These are phyloP conservation scores for Xylaria scruposa DNA, from an alignment of 495 filamentous ascomycete species.

Conservation along the genomic window DNA sequence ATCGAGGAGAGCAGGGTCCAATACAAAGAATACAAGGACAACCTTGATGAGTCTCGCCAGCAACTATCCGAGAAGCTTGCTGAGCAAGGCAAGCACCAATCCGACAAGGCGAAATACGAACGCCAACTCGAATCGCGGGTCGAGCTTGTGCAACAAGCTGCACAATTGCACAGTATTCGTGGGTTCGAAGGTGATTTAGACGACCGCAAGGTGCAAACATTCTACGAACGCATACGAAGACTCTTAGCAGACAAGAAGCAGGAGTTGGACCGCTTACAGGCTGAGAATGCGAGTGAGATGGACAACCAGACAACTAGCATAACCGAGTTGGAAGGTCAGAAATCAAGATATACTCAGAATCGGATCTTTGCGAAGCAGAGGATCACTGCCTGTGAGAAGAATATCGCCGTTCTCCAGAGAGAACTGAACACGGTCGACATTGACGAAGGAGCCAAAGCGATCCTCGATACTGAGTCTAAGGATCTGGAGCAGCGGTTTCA, in stretches of 20 bases:
- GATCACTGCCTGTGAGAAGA: slow-evolving; percentile 72
- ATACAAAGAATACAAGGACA: slow-evolving; percentile 68
- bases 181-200: slow-evolving; percentile 82
- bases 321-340: slow-evolving; percentile 71
- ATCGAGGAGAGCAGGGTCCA: slow-evolving; percentile 64
- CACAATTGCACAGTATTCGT: slow-evolving; percentile 78
- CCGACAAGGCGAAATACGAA: slow-evolving; percentile 86
- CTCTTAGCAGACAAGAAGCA: slow-evolving; percentile 77
- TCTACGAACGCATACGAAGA: slow-evolving; percentile 78
- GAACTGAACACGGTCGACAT: slow-evolving; percentile 73
- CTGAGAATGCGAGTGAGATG: slow-evolving; percentile 72
- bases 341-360: slow-evolving; percentile 69
- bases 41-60: slow-evolving; percentile 64
- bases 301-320: slow-evolving; percentile 69
- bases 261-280: slow-evolving; percentile 73
- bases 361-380: slow-evolving; percentile 72
- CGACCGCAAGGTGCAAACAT: slow-evolving; percentile 73
- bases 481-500: slow-evolving; percentile 70
- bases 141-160: slow-evolving; percentile 76
- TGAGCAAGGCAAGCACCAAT: slow-evolving; percentile 83
- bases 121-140: slow-evolving; percentile 73
- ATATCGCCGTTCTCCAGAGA: slow-evolving; percentile 64
- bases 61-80: slow-evolving; percentile 73
- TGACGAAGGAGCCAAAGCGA: slow-evolving; percentile 81
- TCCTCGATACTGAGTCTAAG: slow-evolving; percentile 72